Base-by-base conservation (phyloP, 441 rosid genomes). In the Bruguiera hainesii region DNA sequence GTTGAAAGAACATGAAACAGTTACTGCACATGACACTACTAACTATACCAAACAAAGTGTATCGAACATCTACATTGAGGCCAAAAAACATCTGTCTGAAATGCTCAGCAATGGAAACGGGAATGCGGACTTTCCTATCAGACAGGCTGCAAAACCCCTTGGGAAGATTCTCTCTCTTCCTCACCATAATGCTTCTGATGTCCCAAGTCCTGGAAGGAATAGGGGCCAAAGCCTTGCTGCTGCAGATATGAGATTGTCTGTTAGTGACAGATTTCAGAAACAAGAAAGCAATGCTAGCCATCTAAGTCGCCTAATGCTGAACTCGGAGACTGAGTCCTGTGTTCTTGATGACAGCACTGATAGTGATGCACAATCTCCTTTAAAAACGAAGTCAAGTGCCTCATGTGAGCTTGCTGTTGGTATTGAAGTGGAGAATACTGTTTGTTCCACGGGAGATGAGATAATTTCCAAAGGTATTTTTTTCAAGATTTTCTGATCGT, bases 81-180 rank as follows among this genome's bases (percentile, higher is more conserved):
- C 98, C 75, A 96, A 79, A 85, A 96, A 87, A 73, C 99, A 87
- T 80, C 85, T 96, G 23, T 88, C 91, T 31, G 97, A 89, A 73
- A 84, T 88, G 91, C 79, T 96, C 71, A 80, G 79, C 71, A 79
- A 67, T 70, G 92, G 85, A 69, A 82, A 78, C 48, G 79, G 76
- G 56, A 78, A 73, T 76, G 76, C 59, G 11, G 81, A 72, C 70
- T 70, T 75, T 75, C 81, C 90, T 31, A 78, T 71, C 49, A 70
- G 81, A 61, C 81, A 78, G 57, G 61, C 69, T 49, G 86, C 87
- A 4, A 88, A 73, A 83, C 76, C 96, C 55, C 82, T 93, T 2
- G 98, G 94, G 61, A 81, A 85, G 75, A 90, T 92, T 67, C 97
- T 95, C 50, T 82, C 93, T 21, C 86, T 89, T 74, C 89, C 98